These are phyloP conservation scores for Fallopia convolvulus DNA, from an alignment of 148 eudicot genomes.

Conservation along the genomic window DNA sequence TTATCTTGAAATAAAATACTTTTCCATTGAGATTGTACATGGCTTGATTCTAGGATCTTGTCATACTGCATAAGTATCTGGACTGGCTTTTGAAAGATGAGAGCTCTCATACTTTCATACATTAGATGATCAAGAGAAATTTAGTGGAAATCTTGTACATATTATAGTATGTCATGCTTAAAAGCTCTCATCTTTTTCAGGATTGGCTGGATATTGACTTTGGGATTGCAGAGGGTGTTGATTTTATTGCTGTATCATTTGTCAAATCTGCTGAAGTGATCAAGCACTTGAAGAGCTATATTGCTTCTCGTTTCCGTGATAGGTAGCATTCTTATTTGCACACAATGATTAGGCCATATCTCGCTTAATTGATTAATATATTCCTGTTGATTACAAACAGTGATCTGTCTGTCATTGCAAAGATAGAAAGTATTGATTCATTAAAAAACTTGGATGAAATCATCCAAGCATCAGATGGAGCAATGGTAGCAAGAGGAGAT, in stretches of 20 bases:
- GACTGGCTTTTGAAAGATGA: not conserved
- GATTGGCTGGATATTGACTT: slow-evolving; percentile 99
- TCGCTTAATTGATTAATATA: not conserved
- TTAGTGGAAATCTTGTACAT: not conserved
- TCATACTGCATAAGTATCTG: not conserved
- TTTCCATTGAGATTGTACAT: not conserved
- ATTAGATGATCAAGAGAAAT: not conserved
- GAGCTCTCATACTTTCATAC: not conserved
- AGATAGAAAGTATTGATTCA: slow-evolving; percentile 94
- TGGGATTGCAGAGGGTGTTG: slow-evolving; percentile 93
- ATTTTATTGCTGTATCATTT: slow-evolving; percentile 89
- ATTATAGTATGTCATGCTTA: slow-evolving; percentile 12
- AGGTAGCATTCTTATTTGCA: not conserved
- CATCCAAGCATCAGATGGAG: slow-evolving; percentile 84
- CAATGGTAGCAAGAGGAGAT: slow-evolving; percentile 99
- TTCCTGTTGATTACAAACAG: slow-evolving; percentile 31
- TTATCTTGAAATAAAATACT: not conserved
- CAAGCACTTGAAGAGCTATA: slow-evolving; percentile 85
- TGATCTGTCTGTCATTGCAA: slow-evolving; percentile 72
- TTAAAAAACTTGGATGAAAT: slow-evolving; percentile 86
- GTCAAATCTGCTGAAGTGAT: slow-evolving; percentile 97
- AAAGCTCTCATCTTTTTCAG: slow-evolving; percentile 33
- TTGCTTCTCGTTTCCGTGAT: slow-evolving; percentile 43
- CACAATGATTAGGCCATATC: not conserved
- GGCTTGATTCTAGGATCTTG: not conserved